Evolutionary conservation across 2,329 filamentous ascomycete genomes (phyloP), one percentile per base, ranked within the genome.

Genomic region (Rhinocladiella mackenziei): DNA sequence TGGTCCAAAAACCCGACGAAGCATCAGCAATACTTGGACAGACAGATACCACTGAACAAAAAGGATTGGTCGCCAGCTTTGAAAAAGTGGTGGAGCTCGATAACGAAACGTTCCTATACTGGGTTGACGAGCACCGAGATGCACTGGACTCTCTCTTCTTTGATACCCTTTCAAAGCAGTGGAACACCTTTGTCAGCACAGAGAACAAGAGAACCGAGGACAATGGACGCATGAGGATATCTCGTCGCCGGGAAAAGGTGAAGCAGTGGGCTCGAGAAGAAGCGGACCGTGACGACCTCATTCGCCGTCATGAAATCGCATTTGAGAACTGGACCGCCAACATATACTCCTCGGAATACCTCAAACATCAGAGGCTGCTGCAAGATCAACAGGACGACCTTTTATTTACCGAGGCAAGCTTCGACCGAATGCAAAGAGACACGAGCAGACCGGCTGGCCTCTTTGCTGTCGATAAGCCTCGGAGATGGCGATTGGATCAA

Each of bases 301-400:
- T 89, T 45, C 74, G 84, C 41, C 81, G 81, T n/a, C 91, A 97
- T 59, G 87, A 95, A 58, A 81, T 86, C 54, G 85, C 87, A 1
- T 91, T 92, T 43, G 83, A 80, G 29, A 83, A 91, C 47, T 98
- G 91, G 92, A 85, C 91, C 71, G 88, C 89, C 57, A 97, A 95
- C 58, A 95, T 98, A 29, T 92, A 91, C 63, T 82, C 84, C 36
- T 88, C 91, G 0, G 92, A 98, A 62, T 84, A 92, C 54, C 78
- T 91, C 60, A 97, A 95, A 62, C 84, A 94, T 54, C 91, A 97
- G 62, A 77, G 92, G 50, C 76, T 86, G 11, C 69, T 89, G 41
- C 92, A 98, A 64, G 94, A 98, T 58, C 87, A 95, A 58, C 89
- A 96, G 57, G 92, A 98, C 60, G 91, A 89, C 58, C 76, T 86